Evolutionary conservation across 371 early-diverging fungal species (phyloP).

Genomic region (Rhizopus sp.): DNA sequence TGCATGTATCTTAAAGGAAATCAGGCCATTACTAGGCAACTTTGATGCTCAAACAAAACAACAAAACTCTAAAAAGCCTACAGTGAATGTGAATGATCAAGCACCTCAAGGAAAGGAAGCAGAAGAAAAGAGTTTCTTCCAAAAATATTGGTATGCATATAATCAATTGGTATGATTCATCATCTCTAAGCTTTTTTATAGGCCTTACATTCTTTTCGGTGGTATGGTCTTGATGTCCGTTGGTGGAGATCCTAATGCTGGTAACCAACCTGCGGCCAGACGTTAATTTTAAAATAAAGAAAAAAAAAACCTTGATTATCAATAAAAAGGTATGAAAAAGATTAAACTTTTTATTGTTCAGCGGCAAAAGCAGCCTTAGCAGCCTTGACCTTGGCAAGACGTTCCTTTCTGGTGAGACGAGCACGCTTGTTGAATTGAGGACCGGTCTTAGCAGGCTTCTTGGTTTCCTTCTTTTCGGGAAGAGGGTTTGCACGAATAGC

Average conservation of each 20-base stretch:
- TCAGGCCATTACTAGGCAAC: constrained; percentile 26
- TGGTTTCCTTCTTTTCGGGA: constrained; percentile 73
- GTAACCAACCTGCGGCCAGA: neutral
- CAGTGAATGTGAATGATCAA: constrained; percentile 20
- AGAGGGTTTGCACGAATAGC: constrained; percentile 93
- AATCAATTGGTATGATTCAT: neutral
- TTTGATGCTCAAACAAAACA: constrained; percentile 22
- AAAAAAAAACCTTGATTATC: neutral
- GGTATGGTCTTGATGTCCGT: neutral
- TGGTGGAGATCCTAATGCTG: neutral
- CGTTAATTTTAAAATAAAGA: neutral
- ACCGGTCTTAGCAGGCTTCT: constrained; percentile 64
- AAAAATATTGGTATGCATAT: constrained; percentile 30
- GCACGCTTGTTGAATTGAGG: constrained; percentile 56
- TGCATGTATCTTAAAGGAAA: neutral
- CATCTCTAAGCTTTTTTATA: neutral
- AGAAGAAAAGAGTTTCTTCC: constrained; percentile 34
- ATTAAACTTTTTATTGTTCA: constrained; percentile 17
- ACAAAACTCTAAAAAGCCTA: constrained; percentile 19
- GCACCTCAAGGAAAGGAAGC: constrained; percentile 16
- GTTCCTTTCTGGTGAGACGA: constrained; percentile 84
- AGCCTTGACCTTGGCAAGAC: constrained; percentile 85
- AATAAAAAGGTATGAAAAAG: neutral
- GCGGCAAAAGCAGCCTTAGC: constrained; percentile 84
- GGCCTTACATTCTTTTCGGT: constrained; percentile 3